Percentiles rank a stretch among this genome's conserved stretches.
Evolutionary conservation across 768 basidiomycete genomes (phyloP).

Genomic region (Suillus decipiens): DNA sequence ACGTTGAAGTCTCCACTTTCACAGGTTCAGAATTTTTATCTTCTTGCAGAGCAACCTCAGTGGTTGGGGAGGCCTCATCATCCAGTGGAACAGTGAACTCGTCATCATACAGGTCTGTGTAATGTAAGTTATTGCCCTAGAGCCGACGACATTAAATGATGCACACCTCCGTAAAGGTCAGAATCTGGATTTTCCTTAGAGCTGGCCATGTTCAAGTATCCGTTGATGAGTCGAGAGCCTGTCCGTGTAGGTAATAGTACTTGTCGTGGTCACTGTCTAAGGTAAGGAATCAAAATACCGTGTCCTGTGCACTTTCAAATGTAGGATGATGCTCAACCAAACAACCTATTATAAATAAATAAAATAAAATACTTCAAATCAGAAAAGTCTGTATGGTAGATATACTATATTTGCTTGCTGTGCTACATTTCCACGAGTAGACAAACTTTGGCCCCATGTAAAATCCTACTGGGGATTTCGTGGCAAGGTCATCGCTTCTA

Average conservation of each 20-base stretch:
- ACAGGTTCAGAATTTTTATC: constrained; percentile 21
- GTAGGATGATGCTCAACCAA: constrained; percentile 6
- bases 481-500: neutral
- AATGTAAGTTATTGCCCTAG: constrained; percentile 11
- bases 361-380: neutral
- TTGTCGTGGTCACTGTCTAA: constrained; percentile 7
- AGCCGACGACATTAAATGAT: neutral
- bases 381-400: neutral
- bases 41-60: constrained; percentile 26
- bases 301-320: constrained; percentile 8
- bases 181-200: constrained; percentile 37
- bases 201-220: constrained; percentile 30
- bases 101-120: constrained; percentile 55
- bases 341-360: constrained; percentile 2
- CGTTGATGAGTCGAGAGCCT: neutral
- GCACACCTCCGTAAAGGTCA: constrained; percentile 50
- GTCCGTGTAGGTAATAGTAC: constrained; percentile 22
- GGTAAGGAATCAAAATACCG: constrained; percentile 6
- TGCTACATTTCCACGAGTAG: no score
- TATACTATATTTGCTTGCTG: no score
- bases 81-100: constrained; percentile 38
- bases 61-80: constrained; percentile 32
- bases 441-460: no score
- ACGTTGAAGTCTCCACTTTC: constrained; percentile 25
- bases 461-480: neutral